Evolutionary conservation across 2,329 filamentous ascomycete genomes (phyloP), one percentile per base, ranked within the genome.

Genomic region (Trichoderma atrobrunneum): DNA sequence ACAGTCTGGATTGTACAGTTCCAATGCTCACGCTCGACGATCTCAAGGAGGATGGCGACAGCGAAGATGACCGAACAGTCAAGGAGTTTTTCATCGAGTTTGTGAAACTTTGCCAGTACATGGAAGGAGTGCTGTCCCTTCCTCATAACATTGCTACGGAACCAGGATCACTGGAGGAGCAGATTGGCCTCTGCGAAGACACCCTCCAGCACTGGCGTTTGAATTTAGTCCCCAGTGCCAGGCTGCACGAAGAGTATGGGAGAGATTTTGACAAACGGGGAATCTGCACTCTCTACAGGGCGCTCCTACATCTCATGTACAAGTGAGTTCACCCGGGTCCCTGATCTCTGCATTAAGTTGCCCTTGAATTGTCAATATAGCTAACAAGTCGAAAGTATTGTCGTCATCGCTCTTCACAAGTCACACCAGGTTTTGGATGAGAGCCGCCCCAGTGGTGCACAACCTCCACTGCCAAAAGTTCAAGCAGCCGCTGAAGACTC

Each of bases 81-180:
- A 76, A 76, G 39, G 66, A 56, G 2, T 71, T 74, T 18, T 76
- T 75, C 39, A 65, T 75, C 28, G 74, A 76, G 18, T 75, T 76
- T 69, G 69, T 74, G 6, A 74, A 72, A 64, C 74, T 76, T 21
- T 76, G 74, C 30, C 73, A 75, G 51, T 73, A 73, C 59, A 75
- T 75, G 66, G 75, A 75, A 48, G 73, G 72, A 18, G 72, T 76
- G 12, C 30, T 76, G 12, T 74, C 73, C 5, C 71, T 75, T 5
- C 67, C 71, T 16, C 67, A 70, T 12, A 70, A 59, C 32, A 48
- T 57, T 7, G 66, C 39, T 7, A 59, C 59, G n/a, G 59, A 68
- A 8, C 28, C 51, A 3, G 64, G 54, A 24, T 62, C 69, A 16
- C 30, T 72, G 21, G 51, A 24, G 1, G 60, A 75, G 24, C 74